A percentile compares a stretch with the other conserved stretches of the same genome.
These are phyloP conservation scores for Xylaria sp. DNA, from an alignment of 2,329 filamentous ascomycete species.

Conservation along the genomic window DNA sequence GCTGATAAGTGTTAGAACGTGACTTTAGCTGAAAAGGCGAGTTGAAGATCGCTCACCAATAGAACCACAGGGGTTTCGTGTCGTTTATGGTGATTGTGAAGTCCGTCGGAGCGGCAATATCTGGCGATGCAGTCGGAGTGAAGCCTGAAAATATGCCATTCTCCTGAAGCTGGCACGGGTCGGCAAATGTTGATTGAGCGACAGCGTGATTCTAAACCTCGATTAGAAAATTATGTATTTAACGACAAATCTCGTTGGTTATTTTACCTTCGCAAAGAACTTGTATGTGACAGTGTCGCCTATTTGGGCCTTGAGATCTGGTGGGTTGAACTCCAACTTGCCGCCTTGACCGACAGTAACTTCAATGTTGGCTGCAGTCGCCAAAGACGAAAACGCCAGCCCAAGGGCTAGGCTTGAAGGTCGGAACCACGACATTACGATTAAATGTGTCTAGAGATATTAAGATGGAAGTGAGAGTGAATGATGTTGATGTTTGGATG, in stretches of 20 bases:
- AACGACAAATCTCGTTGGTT: background rate
- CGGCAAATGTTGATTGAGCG: conserved; percentile 47
- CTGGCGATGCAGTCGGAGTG: conserved; percentile 41
- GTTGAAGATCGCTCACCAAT: conserved; percentile 42
- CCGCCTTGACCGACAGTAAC: conserved; percentile 47
- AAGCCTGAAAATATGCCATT: conserved; percentile 51
- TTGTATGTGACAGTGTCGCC: conserved; percentile 50
- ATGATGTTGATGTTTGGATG: conserved; percentile 5
- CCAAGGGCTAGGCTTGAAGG: conserved; percentile 34
- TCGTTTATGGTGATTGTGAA: conserved; percentile 54
- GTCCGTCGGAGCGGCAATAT: conserved; percentile 42
- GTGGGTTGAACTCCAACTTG: conserved; percentile 46
- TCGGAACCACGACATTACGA: conserved; percentile 32
- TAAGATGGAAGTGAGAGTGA: background rate
- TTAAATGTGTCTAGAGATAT: conserved; percentile 17
- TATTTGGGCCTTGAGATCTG: conserved; percentile 41
- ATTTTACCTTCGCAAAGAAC: conserved; percentile 48
- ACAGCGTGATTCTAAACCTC: conserved; percentile 47
- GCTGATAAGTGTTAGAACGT: conserved; percentile 33
- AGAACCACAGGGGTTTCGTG: conserved; percentile 55
- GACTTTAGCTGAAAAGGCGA: background rate
- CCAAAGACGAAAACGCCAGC: conserved; percentile 36
- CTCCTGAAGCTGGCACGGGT: conserved; percentile 46
- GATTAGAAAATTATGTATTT: background rate
- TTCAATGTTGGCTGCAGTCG: conserved; percentile 40